Percentiles rank a stretch among this genome's conserved stretches.
These are phyloP conservation scores for Colletotrichum salicis DNA, from an alignment of 2,329 filamentous ascomycete genomes.

Conservation along the genomic window DNA sequence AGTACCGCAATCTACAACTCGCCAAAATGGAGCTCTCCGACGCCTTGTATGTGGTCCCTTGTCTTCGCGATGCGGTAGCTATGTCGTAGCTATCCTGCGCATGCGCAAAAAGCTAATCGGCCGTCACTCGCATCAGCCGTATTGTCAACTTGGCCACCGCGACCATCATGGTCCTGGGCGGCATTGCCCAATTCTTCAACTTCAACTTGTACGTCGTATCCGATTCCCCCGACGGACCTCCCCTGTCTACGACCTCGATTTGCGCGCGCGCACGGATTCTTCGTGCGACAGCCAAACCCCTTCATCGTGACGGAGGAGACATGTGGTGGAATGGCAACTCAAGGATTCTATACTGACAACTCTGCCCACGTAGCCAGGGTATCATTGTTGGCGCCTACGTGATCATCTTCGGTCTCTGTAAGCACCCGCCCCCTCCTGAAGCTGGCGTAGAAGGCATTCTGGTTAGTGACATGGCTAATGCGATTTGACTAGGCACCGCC, in stretches of 20 bases:
- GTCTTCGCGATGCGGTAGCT: conserved; percentile 5
- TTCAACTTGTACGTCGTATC: conserved; percentile 64
- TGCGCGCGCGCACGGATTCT: conserved; percentile 22
- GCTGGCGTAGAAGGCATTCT: background rate
- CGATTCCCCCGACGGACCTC: conserved; percentile 20
- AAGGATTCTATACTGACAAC: conserved; percentile 12
- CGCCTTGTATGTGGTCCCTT: conserved; percentile 76
- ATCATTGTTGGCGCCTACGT: conserved; percentile 88
- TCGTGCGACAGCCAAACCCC: conserved; percentile 1
- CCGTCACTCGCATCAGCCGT: conserved; percentile 68
- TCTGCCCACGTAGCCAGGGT: conserved; percentile 62
- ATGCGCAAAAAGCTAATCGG: conserved; percentile 46
- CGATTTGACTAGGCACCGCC: conserved; percentile 65
- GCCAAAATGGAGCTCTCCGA: conserved; percentile 88
- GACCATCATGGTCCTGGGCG: conserved; percentile 87
- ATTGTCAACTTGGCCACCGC: conserved; percentile 92
- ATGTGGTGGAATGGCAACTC: background rate
- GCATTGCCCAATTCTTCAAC: conserved; percentile 77
- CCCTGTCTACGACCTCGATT: background rate
- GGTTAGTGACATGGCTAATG: conserved; percentile 36
- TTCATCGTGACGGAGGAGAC: conserved; percentile 6
- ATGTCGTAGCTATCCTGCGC: conserved; percentile 1
- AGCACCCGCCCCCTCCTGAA: conserved; percentile 43
- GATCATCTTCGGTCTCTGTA: conserved; percentile 89
- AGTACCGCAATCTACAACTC: conserved; percentile 8